These are phyloP conservation scores for Narthecium ossifragum DNA, from an alignment of 106 monocot genomes.

Conservation along the genomic window DNA sequence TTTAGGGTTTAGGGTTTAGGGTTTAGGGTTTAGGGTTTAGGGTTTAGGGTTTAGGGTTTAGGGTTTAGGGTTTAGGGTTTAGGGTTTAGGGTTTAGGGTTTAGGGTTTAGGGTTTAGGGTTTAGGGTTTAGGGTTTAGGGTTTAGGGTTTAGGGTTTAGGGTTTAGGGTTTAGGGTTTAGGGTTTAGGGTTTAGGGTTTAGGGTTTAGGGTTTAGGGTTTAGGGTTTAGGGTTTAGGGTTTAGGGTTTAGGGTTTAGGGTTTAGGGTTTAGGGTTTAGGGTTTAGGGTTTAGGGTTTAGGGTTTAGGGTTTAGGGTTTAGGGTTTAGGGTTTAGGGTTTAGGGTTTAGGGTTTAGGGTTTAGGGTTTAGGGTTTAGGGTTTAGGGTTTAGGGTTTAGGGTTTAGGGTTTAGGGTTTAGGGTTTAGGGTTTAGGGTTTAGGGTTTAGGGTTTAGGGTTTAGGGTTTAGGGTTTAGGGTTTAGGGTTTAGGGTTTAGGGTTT, in stretches of 20 bases:
- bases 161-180: neutral
- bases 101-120: neutral
- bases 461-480: no score
- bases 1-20: neutral
- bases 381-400: no score
- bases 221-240: slow-evolving; percentile 17
- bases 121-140: slow-evolving; percentile 6
- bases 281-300: slow-evolving; percentile 8
- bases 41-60: neutral
- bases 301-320: neutral
- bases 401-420: no score
- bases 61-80: neutral
- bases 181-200: slow-evolving; percentile 4
- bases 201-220: slow-evolving; percentile 15
- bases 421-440: no score
- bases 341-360: no score
- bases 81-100: slow-evolving; percentile 2
- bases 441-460: no score
- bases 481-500: no score
- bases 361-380: no score
- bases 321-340: neutral
- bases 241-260: slow-evolving; percentile 12
- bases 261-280: slow-evolving; percentile 7
- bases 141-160: slow-evolving; percentile 10
- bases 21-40: neutral